A percentile compares a stretch with the other conserved stretches of the same genome.
phyloP scores from a whole-genome alignment of 805 yeast genomes.

The Kodamaea leandrae region DNA sequence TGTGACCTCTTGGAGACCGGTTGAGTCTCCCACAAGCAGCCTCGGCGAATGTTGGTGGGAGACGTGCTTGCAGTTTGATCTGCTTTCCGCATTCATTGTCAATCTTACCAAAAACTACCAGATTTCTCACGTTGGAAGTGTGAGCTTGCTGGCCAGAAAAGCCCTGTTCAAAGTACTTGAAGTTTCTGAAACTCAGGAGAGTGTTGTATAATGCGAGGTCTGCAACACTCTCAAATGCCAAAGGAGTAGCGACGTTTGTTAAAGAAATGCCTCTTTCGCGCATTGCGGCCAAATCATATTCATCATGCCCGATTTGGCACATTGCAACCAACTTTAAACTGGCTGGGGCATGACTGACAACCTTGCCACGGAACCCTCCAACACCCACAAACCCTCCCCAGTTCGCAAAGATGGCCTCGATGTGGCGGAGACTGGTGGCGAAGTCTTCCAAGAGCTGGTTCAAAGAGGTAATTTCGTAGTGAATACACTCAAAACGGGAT shows the following conservation, averaged over 20 bases:
- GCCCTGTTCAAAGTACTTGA: constrained; percentile 14
- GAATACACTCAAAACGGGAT: constrained; percentile 19
- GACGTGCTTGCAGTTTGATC: background rate
- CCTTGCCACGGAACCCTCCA: constrained; percentile 22
- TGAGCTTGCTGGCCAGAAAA: constrained; percentile 13
- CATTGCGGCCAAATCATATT: constrained; percentile 20
- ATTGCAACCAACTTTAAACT: constrained; percentile 20
- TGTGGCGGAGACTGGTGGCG: constrained; percentile 14
- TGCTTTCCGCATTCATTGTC: constrained; percentile 11
- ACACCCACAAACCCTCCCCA: constrained; percentile 22
- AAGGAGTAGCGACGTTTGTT: constrained; percentile 23
- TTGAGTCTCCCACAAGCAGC: constrained; percentile 14
- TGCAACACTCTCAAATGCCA: constrained; percentile 28
- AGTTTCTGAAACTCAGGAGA: constrained; percentile 25
- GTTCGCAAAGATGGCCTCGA: constrained; percentile 24
- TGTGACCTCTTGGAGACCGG: constrained; percentile 21
- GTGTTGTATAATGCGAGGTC: constrained; percentile 26
- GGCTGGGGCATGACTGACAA: constrained; percentile 18
- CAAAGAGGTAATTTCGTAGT: constrained; percentile 16
- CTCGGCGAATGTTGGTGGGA: constrained; percentile 28
- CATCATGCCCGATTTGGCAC: constrained; percentile 25
- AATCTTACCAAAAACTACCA: constrained; percentile 13
- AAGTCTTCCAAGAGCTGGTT: constrained; percentile 19
- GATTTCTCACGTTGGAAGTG: constrained; percentile 14
- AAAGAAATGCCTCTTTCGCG: constrained; percentile 20